Base-by-base conservation (phyloP, 2,329 filamentous ascomycete species). In the Acrocalymma vagum region DNA sequence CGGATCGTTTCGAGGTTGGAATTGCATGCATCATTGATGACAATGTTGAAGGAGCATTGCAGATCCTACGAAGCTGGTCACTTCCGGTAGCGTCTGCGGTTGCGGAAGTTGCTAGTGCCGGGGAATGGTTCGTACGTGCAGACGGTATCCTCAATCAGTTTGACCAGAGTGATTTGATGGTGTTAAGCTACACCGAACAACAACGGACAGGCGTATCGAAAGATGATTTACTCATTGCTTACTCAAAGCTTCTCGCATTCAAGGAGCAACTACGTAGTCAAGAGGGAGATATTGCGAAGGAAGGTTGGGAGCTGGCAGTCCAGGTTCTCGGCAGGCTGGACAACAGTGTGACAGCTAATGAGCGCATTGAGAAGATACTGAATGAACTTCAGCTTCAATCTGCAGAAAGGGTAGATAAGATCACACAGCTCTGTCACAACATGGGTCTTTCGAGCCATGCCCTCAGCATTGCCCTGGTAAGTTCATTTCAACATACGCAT, bases 291-390 rank as follows among this genome's bases (percentile, higher is more conserved):
- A 54, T 49, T 14, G 56, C 58, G 6, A 58, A 53, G 35, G 86
- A 92, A 55, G 92, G 93, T 7, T 97, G 93, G 93, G 90, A 96
- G 72, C 73, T 96, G 62, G 88, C 91, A 0, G 84, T 96, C 28
- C 84, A 90, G 45, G 81, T 96, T 9, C 77, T 96, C 29, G 88
- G 88, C 8, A 84, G 93, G 38, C 80, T 97, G 63, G 87, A 95
- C 61, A 84, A 91, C 44, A 76, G 80, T 1, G 77, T 83, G 32
- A 80, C 82, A 33, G 88, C 88, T 6, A 86, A 88, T 61, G 82
- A 86, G 51, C 85, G 85, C 44, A 88, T 96, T 9, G 80, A 84
- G 26, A 81, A 87, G 44, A 74, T 96, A 47, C 77, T 96, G 28
- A 81, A 86, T 39, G 77, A 85, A 15, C 76, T 97, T n/a, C 78